Percentiles rank a stretch among this genome's conserved stretches.
Conservation (phyloP, 371 early-diverging fungal genomes). For the Phascolomyces articulosus region DNA sequence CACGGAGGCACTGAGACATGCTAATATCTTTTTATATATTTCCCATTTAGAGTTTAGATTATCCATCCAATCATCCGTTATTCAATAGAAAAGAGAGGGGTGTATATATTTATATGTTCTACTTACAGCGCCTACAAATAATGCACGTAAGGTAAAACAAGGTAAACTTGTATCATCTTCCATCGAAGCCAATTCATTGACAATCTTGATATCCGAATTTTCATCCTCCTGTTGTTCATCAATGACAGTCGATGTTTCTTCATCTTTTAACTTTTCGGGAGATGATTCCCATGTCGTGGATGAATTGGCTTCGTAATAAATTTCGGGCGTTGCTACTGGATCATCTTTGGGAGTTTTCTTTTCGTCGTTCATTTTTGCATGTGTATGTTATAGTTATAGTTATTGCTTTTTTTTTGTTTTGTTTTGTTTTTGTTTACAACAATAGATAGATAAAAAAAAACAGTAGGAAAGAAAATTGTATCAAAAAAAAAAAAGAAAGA, state of each 20-base stretch:
- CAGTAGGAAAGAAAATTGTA: no score
- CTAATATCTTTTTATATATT: slow-evolving; percentile 27
- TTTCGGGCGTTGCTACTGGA: slow-evolving; percentile 8
- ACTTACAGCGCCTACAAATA: slow-evolving; percentile 38
- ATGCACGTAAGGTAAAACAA: slow-evolving; percentile 32
- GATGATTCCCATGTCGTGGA: neutral
- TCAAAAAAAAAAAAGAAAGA: neutral
- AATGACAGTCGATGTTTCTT: neutral
- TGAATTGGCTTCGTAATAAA: slow-evolving; percentile 1
- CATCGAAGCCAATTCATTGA: slow-evolving; percentile 37
- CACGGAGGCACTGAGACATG: slow-evolving; percentile 41
- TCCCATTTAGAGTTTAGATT: no score
- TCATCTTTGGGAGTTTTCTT: neutral
- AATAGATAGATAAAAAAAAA: neutral
- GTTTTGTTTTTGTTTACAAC: no score
- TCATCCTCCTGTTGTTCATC: slow-evolving; percentile 5
- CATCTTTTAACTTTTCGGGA: neutral
- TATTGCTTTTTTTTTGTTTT: no score
- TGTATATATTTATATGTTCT: neutral
- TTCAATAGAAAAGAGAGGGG: neutral
- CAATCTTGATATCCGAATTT: slow-evolving; percentile 19
- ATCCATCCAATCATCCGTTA: no score
- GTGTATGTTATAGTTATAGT: neutral
- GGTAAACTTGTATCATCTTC: slow-evolving; percentile 37
- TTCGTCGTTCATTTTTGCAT: slow-evolving; percentile 1